phyloP scores from a whole-genome alignment of 371 early-diverging fungal genomes.

The Sporodiniella umbellata region DNA sequence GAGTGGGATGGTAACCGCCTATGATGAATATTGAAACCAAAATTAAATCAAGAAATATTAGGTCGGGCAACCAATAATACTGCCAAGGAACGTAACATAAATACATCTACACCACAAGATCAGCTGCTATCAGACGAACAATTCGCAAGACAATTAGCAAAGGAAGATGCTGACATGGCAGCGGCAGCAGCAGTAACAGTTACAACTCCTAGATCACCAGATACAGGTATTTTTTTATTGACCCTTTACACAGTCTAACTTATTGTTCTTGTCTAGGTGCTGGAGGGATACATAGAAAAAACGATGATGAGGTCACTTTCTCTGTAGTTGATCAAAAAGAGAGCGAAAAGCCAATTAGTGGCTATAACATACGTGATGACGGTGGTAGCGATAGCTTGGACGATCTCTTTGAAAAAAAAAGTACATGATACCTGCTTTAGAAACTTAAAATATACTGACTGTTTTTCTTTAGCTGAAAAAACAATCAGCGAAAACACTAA shows the following conservation, averaged over 20 bases:
- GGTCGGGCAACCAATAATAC: neutral
- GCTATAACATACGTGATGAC: slow-evolving; percentile 1
- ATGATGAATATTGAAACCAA: neutral
- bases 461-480: neutral
- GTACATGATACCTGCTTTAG: neutral
- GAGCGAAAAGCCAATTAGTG: neutral
- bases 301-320: slow-evolving; percentile 4
- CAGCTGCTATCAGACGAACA: slow-evolving; percentile 32
- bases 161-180: slow-evolving; percentile 11
- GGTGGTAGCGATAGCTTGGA: slow-evolving; percentile 19
- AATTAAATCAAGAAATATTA: neutral
- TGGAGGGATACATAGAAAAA: neutral
- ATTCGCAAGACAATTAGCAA: slow-evolving; percentile 30
- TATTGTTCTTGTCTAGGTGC: neutral
- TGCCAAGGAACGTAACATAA: neutral
- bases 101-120: slow-evolving; percentile 19
- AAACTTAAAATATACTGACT: neutral
- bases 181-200: neutral
- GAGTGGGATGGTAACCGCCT: slow-evolving; percentile 19
- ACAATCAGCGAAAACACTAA: neutral
- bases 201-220: neutral
- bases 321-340: slow-evolving; percentile 4
- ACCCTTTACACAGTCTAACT: neutral
- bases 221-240: neutral
- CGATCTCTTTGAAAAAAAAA: slow-evolving; percentile 22